phyloP scores from a whole-genome alignment of 352 stramenopile species.

The Globisporangium heterothallicum region DNA sequence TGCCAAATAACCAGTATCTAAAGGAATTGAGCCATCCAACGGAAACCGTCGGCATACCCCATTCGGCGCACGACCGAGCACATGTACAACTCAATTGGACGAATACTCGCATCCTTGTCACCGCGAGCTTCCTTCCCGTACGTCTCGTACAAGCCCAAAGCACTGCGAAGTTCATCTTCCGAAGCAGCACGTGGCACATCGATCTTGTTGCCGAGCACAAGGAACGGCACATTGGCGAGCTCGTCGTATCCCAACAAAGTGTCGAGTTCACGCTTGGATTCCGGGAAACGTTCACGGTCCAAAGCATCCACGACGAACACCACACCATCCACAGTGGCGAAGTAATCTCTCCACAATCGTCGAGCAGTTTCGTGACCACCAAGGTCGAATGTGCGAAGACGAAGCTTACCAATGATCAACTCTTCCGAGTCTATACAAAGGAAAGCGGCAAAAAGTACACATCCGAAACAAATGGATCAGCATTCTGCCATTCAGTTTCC shows the following conservation, averaged over 20 bases:
- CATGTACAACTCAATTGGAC: conserved; percentile 99
- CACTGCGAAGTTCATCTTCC: conserved; percentile 97
- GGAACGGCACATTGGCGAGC: conserved; percentile 97
- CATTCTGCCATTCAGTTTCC: background rate
- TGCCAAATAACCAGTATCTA: conserved; percentile 32
- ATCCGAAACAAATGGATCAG: too few species aligned
- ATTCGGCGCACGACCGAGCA: conserved; percentile 98
- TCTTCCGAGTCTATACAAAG: conserved; percentile 79
- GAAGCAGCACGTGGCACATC: conserved; percentile 95
- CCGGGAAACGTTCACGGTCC: conserved; percentile 97
- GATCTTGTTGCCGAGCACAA: conserved; percentile 99
- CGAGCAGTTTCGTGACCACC: conserved; percentile 97
- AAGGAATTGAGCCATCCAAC: conserved; percentile 88
- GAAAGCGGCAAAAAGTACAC: background rate
- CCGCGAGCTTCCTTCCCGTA: conserved; percentile 96
- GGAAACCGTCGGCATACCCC: conserved; percentile 96
- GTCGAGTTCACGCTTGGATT: conserved; percentile 99
- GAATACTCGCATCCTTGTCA: conserved; percentile 87
- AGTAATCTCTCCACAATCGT: conserved; percentile 99
- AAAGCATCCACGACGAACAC: conserved; percentile 99
- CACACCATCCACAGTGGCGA: conserved; percentile 98
- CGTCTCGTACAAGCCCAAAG: conserved; percentile 96
- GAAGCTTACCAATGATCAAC: conserved; percentile 95
- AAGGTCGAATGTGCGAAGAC: conserved; percentile 99
- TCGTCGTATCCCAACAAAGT: conserved; percentile 96